Base-by-base conservation (phyloP, 1,284 basidiomycete genomes). In the Neonothopanus nambi region DNA sequence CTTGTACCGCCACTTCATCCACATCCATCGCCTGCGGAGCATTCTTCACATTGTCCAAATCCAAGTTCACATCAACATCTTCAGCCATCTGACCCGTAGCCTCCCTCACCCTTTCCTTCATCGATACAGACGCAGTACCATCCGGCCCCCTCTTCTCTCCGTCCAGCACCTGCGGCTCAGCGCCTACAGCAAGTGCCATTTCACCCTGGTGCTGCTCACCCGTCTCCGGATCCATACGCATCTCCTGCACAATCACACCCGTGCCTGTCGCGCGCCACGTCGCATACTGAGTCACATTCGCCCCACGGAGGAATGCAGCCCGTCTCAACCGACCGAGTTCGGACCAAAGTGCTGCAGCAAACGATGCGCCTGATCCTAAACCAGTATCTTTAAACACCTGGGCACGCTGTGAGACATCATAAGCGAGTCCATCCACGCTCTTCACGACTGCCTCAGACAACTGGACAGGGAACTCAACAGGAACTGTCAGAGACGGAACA, bases 331-430 rank as follows among this genome's bases (percentile, higher is more conserved):
- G 72, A 0, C 87, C 86, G 1, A 87, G 58, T 65, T 86, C 85
- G 55, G 80, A 82, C 84, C 84, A 86, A 11, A 84, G 57, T 0
- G 81, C 86, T 2, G 78, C 81, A 26, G 79, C 65, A 30, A 84
- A 59, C 9, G 79, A 70, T 0, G 76, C 71, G 0, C 76, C 77
- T 3, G 71, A 65, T 2, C 73, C 69, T 2, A 84, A 60, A 0
- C 87, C 86, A 0, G 80, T 74, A 60, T 89, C 87, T 46, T 72
- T 70, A 59, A 89, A 87, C 30, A 88, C 82, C 58, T 82, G 76
- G 18, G 76, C 71, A 20, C 85, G 75, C 52, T 73, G 72, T 18
- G 70, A 72, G 2, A 84, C 65, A 62, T 88, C 87, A 64, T 74
- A 88, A 1, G 78, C 75, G 36, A 85, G 65, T 1, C 70, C 70